Conservation (phyloP, 2,329 filamentous ascomycete species). For the Fusarium mundagurra region DNA sequence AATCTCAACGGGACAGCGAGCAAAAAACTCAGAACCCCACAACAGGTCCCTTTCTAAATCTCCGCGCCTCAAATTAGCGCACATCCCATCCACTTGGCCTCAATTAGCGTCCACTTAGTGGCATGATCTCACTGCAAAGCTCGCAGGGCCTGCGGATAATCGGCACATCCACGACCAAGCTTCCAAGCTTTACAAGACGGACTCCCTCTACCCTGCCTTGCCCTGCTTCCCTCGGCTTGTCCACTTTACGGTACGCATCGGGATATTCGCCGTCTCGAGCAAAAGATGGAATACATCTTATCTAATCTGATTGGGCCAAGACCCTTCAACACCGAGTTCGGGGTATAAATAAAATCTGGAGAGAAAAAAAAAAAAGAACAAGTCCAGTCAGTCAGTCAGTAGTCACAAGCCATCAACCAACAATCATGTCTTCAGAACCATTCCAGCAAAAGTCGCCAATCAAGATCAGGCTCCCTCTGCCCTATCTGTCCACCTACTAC, state of each 20-base stretch:
- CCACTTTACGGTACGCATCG: slow-evolving; percentile 12
- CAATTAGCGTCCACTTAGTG: slow-evolving; percentile 1
- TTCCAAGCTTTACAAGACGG: slow-evolving; percentile 22
- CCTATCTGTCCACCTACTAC: slow-evolving; percentile 40
- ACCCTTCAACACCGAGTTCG: slow-evolving; percentile 15
- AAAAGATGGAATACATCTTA: slow-evolving; percentile 9
- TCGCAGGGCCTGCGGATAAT: slow-evolving; percentile 21
- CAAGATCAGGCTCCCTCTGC: slow-evolving; percentile 56
- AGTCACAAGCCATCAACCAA: slow-evolving; percentile 5
- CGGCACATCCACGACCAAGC: slow-evolving; percentile 15
- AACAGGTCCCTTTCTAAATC: not conserved
- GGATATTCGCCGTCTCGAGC: not conserved
- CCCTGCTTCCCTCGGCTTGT: not conserved
- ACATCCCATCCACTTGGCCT: not conserved
- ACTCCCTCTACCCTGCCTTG: slow-evolving; percentile 16
- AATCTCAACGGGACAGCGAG: not conserved
- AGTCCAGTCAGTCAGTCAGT: not conserved
- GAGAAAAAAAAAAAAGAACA: slow-evolving; percentile 17
- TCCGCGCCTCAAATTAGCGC: slow-evolving; percentile 12
- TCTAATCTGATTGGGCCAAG: slow-evolving; percentile 29
- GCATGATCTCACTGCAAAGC: not conserved
- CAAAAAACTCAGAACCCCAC: not conserved
- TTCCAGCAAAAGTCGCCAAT: slow-evolving; percentile 35
- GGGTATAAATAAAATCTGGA: slow-evolving; percentile 39
- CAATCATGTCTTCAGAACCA: slow-evolving; percentile 35